These are phyloP conservation scores for Diospyros lotus DNA, from an alignment of 148 eudicot genomes.

Conservation along the genomic window DNA sequence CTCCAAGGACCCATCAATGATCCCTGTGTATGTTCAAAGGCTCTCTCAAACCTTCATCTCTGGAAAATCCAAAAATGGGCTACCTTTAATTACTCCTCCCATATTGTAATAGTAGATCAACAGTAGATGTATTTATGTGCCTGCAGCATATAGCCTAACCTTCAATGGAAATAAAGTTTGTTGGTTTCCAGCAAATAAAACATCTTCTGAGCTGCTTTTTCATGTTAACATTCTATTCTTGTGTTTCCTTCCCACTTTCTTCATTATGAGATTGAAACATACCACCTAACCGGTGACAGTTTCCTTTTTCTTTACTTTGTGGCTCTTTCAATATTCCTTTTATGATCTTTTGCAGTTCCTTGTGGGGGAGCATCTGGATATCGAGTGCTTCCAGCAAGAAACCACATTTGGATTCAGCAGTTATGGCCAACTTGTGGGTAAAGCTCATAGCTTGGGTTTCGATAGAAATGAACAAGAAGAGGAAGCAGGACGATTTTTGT, in stretches of 20 bases:
- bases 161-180: slow-evolving; percentile 30
- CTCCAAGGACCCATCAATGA: slow-evolving; percentile 50
- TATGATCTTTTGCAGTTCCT: slow-evolving; percentile 21
- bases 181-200: slow-evolving; percentile 23
- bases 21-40: slow-evolving; percentile 38
- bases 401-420: slow-evolving; percentile 6
- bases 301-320: background rate
- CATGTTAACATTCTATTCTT: slow-evolving; percentile 8
- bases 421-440: slow-evolving; percentile 17
- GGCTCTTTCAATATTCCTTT: background rate
- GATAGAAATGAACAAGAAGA: slow-evolving; percentile 21
- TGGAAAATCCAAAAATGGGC: background rate
- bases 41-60: background rate
- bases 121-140: background rate
- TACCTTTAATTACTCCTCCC: background rate
- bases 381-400: slow-evolving; percentile 32
- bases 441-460: slow-evolving; percentile 19
- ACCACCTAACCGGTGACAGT: background rate
- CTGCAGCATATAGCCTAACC: slow-evolving; percentile 12
- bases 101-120: background rate
- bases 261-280: background rate
- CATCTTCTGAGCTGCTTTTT: slow-evolving; percentile 13
- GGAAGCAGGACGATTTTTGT: slow-evolving; percentile 7
- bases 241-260: slow-evolving; percentile 15
- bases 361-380: slow-evolving; percentile 25